Base-by-base conservation (phyloP, 2,329 filamentous ascomycete genomes). In the Lanzia echinophila region DNA sequence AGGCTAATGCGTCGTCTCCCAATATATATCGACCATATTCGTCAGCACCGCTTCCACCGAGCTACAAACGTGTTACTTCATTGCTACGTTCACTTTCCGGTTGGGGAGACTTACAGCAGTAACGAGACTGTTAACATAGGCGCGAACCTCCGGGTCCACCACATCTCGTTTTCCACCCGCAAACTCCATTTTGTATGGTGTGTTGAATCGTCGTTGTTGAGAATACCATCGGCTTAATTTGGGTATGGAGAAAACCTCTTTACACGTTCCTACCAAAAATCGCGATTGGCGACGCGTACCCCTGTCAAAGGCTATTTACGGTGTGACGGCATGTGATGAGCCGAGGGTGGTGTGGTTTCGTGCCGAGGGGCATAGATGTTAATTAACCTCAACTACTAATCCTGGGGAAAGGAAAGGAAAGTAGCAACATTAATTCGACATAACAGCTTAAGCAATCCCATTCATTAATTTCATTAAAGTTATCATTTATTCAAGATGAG, bases 81-180 rank as follows among this genome's bases (percentile, higher is more conserved):
- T 49, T n/a, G 41, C 43, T 31, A 42, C 32, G 48, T 28, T 28
- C 4, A 28, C 24, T 4, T 28, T 28, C 24, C 8, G 24, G 8
- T 4, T 28, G 24, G 8, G 8, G 24, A 46, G 32, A 54, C 58
- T 63, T 63, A 63, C 91, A 58, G 94, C 94, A 67, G 91, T 92
- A 60, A 96, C 88, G 32, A 99, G 83, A 73, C 89, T 95, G 73
- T 88, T 92, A 67, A 99, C 85, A 72, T 96, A 89, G 28, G 91
- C 90, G 67, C 91, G 86, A 65, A 96, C 90, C 74, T 96, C 89
- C 41, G 90, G 89, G 69, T 97, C 90, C 54, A 97, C 87, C 56
- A 86, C 77, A 67, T 84, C 82, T 60, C 70, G 73, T 54, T 70
- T 68, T 55, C 70, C 74, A 48, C 81, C 79, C 59, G 67, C 69